Conservation (phyloP, 2,329 filamentous ascomycete species). For the Aspergillus candidus region DNA sequence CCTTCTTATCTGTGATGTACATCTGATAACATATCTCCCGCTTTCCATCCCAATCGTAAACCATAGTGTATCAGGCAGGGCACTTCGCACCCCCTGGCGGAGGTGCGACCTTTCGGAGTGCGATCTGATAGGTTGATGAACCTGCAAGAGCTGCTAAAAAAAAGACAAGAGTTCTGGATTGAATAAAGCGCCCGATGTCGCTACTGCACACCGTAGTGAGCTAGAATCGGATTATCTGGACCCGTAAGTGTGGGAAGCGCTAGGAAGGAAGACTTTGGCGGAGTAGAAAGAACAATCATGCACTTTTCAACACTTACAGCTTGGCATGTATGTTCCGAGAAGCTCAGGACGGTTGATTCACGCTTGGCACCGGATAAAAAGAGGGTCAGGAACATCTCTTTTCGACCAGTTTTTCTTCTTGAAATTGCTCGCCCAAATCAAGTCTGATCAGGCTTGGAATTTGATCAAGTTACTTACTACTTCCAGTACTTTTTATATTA, state of each 20-base stretch:
- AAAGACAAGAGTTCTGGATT: conserved; percentile 7
- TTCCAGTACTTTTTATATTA: too few relatives aligned
- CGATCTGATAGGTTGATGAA: neutral
- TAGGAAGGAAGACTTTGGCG: conserved; percentile 10
- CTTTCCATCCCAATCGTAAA: conserved; percentile 64
- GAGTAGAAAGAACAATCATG: conserved; percentile 18
- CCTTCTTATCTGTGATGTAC: conserved; percentile 70
- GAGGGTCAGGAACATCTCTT: too few relatives aligned
- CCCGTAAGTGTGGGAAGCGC: conserved; percentile 10
- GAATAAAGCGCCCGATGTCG: conserved; percentile 27
- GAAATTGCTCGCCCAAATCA: too few relatives aligned
- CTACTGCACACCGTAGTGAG: conserved; percentile 31
- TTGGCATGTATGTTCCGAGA: neutral
- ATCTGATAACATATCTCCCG: conserved; percentile 61
- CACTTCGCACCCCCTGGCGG: conserved; percentile 18
- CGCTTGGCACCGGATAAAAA: too few relatives aligned
- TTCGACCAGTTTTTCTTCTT: too few relatives aligned
- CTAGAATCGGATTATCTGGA: conserved; percentile 8
- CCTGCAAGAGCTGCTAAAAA: neutral
- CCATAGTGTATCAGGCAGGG: conserved; percentile 27
- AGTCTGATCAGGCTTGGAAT: too few relatives aligned
- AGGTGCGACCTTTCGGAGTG: conserved; percentile 18
- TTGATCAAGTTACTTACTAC: too few relatives aligned
- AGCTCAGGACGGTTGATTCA: too few relatives aligned
- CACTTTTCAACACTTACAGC: conserved; percentile 11